Conservation (phyloP, 139 green algal species). For the Asterochloris erici region DNA sequence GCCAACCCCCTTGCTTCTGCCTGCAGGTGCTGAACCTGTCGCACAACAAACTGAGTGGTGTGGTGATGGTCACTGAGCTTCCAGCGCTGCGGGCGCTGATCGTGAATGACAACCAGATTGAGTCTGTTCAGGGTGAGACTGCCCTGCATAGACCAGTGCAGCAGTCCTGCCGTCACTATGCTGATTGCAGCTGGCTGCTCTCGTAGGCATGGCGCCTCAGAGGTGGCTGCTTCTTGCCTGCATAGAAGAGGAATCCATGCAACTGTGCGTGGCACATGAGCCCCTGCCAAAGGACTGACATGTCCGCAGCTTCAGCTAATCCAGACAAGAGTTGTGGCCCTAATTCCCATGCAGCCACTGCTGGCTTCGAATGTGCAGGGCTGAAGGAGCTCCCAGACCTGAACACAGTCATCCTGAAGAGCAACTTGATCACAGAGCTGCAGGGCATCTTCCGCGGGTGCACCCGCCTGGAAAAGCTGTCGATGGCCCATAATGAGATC, state of each 20-base stretch:
- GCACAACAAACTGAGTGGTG: not conserved
- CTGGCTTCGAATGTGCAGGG: not conserved
- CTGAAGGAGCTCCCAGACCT: not conserved
- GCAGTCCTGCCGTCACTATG: not conserved
- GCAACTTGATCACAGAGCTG: not conserved
- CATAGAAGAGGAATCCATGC: not conserved
- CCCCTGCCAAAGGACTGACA: not conserved
- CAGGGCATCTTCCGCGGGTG: not conserved
- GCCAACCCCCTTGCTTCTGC: not conserved
- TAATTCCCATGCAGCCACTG: not conserved
- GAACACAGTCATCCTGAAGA: conserved; percentile 10
- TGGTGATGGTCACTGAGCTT: not conserved
- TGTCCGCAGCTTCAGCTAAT: not conserved
- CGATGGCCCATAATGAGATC: conserved; percentile 1
- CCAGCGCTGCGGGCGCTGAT: conserved; percentile 11
- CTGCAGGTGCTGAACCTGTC: conserved; percentile 10
- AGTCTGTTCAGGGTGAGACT: not conserved
- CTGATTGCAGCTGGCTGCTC: not conserved
- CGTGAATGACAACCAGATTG: conserved; percentile 13
- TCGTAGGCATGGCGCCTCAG: not conserved
- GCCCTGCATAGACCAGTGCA: not conserved
- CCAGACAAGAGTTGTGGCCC: not conserved
- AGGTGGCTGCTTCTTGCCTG: not conserved
- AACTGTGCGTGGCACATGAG: not conserved
- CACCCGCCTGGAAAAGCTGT: conserved; percentile 10